phyloP scores from a whole-genome alignment of 2,329 filamentous ascomycete genomes.

The Pseudocercospora crystallina region DNA sequence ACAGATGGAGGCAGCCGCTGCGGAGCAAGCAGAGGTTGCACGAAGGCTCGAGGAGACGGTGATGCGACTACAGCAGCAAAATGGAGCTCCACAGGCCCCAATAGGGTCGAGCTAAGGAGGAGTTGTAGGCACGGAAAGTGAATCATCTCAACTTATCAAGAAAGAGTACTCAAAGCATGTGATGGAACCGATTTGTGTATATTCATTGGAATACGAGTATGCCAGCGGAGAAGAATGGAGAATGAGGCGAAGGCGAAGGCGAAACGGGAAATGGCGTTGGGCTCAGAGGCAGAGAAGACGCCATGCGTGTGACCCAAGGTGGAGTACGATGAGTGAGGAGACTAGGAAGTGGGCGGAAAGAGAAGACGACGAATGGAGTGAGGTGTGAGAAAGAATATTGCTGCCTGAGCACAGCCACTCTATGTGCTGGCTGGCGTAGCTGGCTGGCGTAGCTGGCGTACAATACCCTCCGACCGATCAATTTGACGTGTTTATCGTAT shows the following conservation, averaged over 20 bases:
- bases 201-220: too few relatives aligned
- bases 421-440: too few relatives aligned
- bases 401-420: too few relatives aligned
- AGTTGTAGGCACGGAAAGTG: too few relatives aligned
- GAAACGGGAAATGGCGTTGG: too few relatives aligned
- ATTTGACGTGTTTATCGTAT: background rate
- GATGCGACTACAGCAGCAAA: slow-evolving; percentile 14
- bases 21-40: slow-evolving; percentile 6
- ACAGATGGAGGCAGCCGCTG: slow-evolving; percentile 22
- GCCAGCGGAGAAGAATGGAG: background rate
- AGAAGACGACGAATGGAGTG: background rate
- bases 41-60: slow-evolving; percentile 14
- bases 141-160: too few relatives aligned
- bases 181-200: too few relatives aligned
- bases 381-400: slow-evolving; percentile 4
- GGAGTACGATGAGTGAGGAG: background rate
- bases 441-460: too few relatives aligned
- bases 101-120: too few relatives aligned
- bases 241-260: background rate
- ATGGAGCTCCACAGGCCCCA: background rate
- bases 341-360: too few relatives aligned
- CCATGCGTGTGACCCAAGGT: background rate
- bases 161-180: too few relatives aligned
- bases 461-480: background rate
- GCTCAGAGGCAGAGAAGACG: background rate